Evolutionary conservation across 148 eudicot species (phyloP).

Genomic region (Rhododendron molle): DNA sequence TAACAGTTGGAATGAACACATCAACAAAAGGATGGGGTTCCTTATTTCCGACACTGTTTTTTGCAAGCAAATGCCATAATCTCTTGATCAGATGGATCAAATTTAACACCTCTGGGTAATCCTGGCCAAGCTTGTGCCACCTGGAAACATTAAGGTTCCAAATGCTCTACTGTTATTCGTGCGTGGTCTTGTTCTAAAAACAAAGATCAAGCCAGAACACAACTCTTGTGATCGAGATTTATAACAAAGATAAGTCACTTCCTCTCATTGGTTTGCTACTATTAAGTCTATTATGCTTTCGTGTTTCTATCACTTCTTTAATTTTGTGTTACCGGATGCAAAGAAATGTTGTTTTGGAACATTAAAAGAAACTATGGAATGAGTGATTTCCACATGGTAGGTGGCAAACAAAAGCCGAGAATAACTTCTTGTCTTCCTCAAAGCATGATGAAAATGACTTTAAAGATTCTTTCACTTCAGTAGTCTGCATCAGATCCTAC

Average conservation of each 20-base stretch:
- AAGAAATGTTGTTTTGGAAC: background rate
- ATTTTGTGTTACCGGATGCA: background rate
- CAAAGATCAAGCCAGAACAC: background rate
- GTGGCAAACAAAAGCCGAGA: background rate
- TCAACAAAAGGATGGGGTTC: slow-evolving; percentile 79
- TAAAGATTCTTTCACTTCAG: background rate
- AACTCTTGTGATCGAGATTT: background rate
- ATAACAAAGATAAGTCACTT: background rate
- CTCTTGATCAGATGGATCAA: slow-evolving; percentile 95
- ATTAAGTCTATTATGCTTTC: background rate
- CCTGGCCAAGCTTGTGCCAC: slow-evolving; percentile 88
- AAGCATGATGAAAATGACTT: background rate
- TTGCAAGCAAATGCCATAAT: slow-evolving; percentile 80
- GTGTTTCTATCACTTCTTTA: background rate
- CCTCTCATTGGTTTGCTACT: background rate
- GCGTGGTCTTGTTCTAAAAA: background rate
- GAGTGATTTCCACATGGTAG: background rate
- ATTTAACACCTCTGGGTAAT: slow-evolving; percentile 90
- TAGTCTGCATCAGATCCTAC: background rate
- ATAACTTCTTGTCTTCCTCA: background rate
- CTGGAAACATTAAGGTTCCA: slow-evolving; percentile 29
- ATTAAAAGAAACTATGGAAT: background rate
- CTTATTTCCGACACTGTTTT: slow-evolving; percentile 41
- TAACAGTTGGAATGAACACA: slow-evolving; percentile 82
- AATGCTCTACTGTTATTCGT: background rate